Base-by-base conservation (phyloP, 1,284 basidiomycete species). In the Ustilago cynodontis region DNA sequence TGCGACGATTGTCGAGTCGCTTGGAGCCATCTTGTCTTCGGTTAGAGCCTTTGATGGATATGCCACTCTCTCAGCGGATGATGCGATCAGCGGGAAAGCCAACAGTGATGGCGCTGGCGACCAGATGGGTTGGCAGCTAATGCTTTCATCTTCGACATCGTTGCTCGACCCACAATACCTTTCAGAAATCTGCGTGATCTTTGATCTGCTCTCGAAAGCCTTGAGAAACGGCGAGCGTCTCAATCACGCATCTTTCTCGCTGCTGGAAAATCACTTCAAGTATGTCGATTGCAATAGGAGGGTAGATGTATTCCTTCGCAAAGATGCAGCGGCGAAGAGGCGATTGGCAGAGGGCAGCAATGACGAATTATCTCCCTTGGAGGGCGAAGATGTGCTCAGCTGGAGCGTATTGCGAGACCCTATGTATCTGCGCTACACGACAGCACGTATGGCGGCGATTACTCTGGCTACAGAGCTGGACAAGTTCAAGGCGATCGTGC, bases 121-220 rank as follows among this genome's bases (percentile, higher is more conserved):
- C 22, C 20, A 33, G 20, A 53, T 66, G 18, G 77, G 77, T 11
- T 80, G 81, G 71, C 72, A 77, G 8, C 51, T 65, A 58, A 72
- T 75, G 24, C 28, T 73, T 39, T 73, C 76, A 0, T 76, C 71
- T 3, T 71, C 61, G 41, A 66, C 71, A 14, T 73, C 77, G 33
- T 59, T 86, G 26, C 62, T 85, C 39, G 59, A 75, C 47, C 79
- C 85, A 8, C 58, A 76, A 13, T 49, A 56, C 20, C 67, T 79
- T 14, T 74, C 68, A 10, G 71, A 72, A 26, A 77, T 78, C 57
- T 82, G 80, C 62, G 26, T 67, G 39, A 67, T 71, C 18, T 71
- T 82, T 24, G 70, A 72, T 18, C 50, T 82, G 28, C 66, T 82
- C 14, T 74, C 70, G 28, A 73, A 76, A 29, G 60, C 78, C 3